These are phyloP conservation scores for Blastobotrys proliferans DNA, from an alignment of 1,139 yeast genomes.

Conservation along the genomic window DNA sequence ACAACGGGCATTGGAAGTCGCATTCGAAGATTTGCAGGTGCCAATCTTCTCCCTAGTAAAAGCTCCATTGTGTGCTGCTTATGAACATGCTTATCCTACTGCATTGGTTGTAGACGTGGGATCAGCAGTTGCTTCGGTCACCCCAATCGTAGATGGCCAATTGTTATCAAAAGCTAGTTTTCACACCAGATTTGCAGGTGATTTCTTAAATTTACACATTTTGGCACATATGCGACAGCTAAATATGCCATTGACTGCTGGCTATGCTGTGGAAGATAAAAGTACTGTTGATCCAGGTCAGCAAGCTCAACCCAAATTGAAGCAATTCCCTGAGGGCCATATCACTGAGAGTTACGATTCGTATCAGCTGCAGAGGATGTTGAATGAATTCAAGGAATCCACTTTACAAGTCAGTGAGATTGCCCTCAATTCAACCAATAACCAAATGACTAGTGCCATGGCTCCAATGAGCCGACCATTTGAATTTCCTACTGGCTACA, in stretches of 20 bases:
- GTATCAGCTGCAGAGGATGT: constrained; percentile 37
- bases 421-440: constrained; percentile 36
- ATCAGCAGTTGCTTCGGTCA: constrained; percentile 52
- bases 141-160: constrained; percentile 88
- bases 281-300: constrained; percentile 34
- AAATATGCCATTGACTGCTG: constrained; percentile 31
- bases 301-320: constrained; percentile 38
- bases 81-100: constrained; percentile 35
- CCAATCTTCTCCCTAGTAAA: constrained; percentile 85
- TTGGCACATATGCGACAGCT: constrained; percentile 29
- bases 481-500: constrained; percentile 78
- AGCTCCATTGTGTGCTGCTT: constrained; percentile 81
- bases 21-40: constrained; percentile 70
- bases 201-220: constrained; percentile 38
- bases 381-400: constrained; percentile 63
- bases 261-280: constrained; percentile 33
- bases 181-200: constrained; percentile 41
- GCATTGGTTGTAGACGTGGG: constrained; percentile 38
- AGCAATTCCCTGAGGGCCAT: constrained; percentile 24
- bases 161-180: constrained; percentile 33
- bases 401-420: constrained; percentile 48
- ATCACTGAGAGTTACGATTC: constrained; percentile 33
- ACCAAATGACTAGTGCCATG: no score
- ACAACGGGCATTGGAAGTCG: constrained; percentile 65
- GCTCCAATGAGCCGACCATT: constrained; percentile 46